phyloP scores from a whole-genome alignment of 495 filamentous ascomycete genomes.

The Penicillium cosmopolitanum region DNA sequence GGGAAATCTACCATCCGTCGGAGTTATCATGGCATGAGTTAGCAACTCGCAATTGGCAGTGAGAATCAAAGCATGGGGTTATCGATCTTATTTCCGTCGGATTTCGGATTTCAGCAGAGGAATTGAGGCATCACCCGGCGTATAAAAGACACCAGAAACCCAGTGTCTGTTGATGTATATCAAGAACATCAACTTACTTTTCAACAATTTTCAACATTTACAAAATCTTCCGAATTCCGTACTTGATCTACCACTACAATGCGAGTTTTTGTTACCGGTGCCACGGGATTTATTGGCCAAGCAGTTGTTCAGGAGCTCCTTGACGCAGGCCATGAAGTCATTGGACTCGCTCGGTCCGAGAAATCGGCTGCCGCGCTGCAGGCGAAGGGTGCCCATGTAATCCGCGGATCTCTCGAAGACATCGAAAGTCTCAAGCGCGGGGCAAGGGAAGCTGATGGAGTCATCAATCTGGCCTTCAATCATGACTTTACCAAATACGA shows the following conservation, averaged over 20 bases:
- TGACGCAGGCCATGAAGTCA: slow-evolving; percentile 41
- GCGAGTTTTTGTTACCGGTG: slow-evolving; percentile 53
- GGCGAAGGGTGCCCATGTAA: slow-evolving; percentile 34
- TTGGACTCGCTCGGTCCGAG: slow-evolving; percentile 47
- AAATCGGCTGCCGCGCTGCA: slow-evolving; percentile 31
- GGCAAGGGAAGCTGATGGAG: slow-evolving; percentile 40
- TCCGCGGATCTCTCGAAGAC: slow-evolving; percentile 42
- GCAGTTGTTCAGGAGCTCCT: slow-evolving; percentile 47
- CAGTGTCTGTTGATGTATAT: not conserved
- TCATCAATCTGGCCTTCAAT: slow-evolving; percentile 52
- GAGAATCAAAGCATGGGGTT: not conserved
- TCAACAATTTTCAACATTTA: not conserved
- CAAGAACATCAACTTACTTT: not conserved
- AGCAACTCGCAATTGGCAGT: not conserved
- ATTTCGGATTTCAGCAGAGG: no score
- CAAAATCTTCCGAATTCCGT: not conserved
- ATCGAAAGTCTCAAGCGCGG: slow-evolving; percentile 38
- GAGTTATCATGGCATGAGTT: not conserved
- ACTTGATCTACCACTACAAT: slow-evolving; percentile 12
- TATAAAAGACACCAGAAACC: not conserved
- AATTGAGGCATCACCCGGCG: no score
- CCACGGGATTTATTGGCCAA: slow-evolving; percentile 50
- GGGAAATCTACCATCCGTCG: not conserved
- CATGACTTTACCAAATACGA: slow-evolving; percentile 45
- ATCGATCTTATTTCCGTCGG: no score